phyloP scores from a whole-genome alignment of 176 grass and related monocot species.

The Guadua angustifolia region DNA sequence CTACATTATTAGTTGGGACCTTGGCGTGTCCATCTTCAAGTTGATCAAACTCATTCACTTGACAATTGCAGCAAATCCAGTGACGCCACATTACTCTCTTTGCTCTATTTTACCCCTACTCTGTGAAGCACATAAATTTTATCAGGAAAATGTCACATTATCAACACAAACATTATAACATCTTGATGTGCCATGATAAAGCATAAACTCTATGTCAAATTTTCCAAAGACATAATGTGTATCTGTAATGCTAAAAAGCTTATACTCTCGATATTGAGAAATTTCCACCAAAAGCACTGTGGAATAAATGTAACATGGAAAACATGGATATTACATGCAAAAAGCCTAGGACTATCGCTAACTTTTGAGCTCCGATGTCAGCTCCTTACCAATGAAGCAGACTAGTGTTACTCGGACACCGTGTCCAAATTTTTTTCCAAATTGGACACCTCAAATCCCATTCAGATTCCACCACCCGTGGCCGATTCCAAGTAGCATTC shows the following conservation, averaged over 20 bases:
- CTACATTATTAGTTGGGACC: constrained; percentile 41
- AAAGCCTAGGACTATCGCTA: too few relatives aligned
- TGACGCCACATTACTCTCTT: constrained; percentile 53
- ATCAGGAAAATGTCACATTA: constrained; percentile 16
- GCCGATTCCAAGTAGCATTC: too few relatives aligned
- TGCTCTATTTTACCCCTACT: constrained; percentile 29
- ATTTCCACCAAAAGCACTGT: too few relatives aligned
- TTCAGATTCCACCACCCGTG: too few relatives aligned
- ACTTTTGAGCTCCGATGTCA: too few relatives aligned
- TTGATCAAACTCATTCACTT: constrained; percentile 52
- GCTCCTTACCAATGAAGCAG: too few relatives aligned
- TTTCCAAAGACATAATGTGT: neutral
- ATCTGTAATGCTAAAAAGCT: neutral
- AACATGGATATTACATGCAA: too few relatives aligned
- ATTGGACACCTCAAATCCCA: too few relatives aligned
- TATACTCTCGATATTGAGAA: too few relatives aligned
- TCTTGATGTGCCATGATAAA: neutral
- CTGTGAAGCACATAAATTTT: constrained; percentile 34
- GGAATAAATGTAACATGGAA: too few relatives aligned
- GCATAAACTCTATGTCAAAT: neutral
- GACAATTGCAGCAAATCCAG: constrained; percentile 76
- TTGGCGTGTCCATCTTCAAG: constrained; percentile 56
- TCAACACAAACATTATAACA: neutral
- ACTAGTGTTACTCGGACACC: too few relatives aligned
- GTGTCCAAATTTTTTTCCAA: too few relatives aligned